Evolutionary conservation across 139 green algal genomes (phyloP), one percentile per base, ranked within the genome.

Genomic region (Diplosphaera chodatii): DNA sequence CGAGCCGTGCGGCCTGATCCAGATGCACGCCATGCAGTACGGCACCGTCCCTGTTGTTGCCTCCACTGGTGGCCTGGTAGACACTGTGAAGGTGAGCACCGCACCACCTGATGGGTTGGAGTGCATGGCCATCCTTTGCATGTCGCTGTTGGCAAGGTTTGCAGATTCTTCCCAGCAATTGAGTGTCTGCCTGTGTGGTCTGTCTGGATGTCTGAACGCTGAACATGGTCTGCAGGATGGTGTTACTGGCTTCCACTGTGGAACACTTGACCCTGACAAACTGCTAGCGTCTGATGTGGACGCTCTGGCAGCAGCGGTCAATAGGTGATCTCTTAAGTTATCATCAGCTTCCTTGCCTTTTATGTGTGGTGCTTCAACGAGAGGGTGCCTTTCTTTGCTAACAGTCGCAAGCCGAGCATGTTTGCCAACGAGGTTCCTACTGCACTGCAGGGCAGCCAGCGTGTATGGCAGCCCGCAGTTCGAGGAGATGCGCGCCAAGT

Each of bases 181-280:
- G n/a, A n/a, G n/a, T n/a, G n/a, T n/a, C n/a, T n/a, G n/a, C n/a
- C n/a, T n/a, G n/a, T n/a, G n/a, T n/a, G n/a, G n/a, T n/a, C n/a
- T n/a, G n/a, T n/a, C n/a, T n/a, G n/a, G n/a, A n/a, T n/a, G n/a
- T n/a, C n/a, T n/a, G n/a, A n/a, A 13, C 37, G 37, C 37, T 8
- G 37, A 48, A 48, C 37, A 21, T 48, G 37, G 8, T 8, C 8
- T 48, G 37, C 37, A 48, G 83, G 95, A 99, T 74, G 91, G 93
- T 33, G 85, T 96, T 48, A 99, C 95, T n/a, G 95, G 94, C 70
- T 99, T 98, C 91, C 95, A 98, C 77, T 95, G 97, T 77, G 92
- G 92, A 37, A 76, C 81, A 5, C 82, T 96, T 32, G 84, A 97
- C 77, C 76, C 83, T 16, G 93, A 98, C 70, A 68, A 71, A 34